Evolutionary conservation across 1,139 yeast genomes (phyloP), one percentile per base, ranked within the genome.

Genomic region (Hansenula sp.): DNA sequence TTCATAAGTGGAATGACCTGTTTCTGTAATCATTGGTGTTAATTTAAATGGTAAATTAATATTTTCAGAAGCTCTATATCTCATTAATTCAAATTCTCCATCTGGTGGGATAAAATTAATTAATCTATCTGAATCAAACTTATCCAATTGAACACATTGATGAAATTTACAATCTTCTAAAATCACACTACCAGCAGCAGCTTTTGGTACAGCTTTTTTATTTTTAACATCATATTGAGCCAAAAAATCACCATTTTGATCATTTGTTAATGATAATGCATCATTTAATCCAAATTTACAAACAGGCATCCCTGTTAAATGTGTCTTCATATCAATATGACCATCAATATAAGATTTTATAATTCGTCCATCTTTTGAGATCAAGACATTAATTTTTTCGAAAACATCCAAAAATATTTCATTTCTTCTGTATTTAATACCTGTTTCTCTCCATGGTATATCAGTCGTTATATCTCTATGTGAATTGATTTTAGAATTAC

Each of bases 81-180:
- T 69, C 94, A 92, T 83, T 43, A 92, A 73, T 59, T 89, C 95
- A 60, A 88, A 88, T 42, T 81, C 83, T 0, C 97, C 97, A 64
- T 90, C 97, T 1, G 97, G 96, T 6, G 96, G 96, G 12, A 82
- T 71, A 52, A 88, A 88, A 38, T 78, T 77, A 44, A 88, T 83
- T 38, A 78, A 70, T 38, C 85, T 69, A 32, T 81, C 82, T 8
- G 73, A 59, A 51, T 84, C 89, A 59, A 84, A 86, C 55, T 76
- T 73, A 33, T 80, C 76, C 38, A 86, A 66, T 42, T 83, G 74
- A 28, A 87, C 96, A 61, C 95, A 84, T 53, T 87, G 94, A 61
- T 92, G 97, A 62, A 90, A 86, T 51, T 85, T 88, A 53, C 88
- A 81, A 59, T 88, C 95, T 51, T 82, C 87, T 13, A 88, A 62